Evolutionary conservation across 176 grass and related monocot species (phyloP).

Genomic region (Oryza meyeriana): DNA sequence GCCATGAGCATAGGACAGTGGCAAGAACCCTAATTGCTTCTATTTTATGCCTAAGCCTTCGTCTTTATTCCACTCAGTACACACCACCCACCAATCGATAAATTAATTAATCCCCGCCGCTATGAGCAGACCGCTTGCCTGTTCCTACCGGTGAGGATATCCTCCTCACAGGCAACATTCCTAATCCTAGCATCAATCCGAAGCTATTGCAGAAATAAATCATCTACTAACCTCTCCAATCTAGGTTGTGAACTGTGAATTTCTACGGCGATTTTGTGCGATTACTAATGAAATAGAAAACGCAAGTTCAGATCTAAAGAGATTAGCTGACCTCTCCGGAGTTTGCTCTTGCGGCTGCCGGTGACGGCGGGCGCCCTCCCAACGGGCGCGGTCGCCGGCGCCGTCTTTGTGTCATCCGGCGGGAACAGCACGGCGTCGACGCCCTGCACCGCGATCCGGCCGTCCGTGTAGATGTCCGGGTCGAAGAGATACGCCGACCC

Average conservation of each 20-base stretch:
- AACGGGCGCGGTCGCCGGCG: conserved; percentile 11
- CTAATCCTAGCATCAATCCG: neutral
- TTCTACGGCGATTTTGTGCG: neutral
- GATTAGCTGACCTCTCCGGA: conserved; percentile 71
- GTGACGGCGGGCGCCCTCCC: conserved; percentile 57
- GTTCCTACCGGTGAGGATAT: conserved; percentile 3
- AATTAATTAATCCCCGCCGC: conserved; percentile 37
- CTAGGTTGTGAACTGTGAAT: conserved; percentile 24
- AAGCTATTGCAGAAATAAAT: neutral
- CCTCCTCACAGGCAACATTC: conserved; percentile 39
- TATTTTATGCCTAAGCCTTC: conserved; percentile 28
- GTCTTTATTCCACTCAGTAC: conserved; percentile 38
- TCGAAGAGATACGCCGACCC: conserved; percentile 93
- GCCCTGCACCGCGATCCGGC: conserved; percentile 91
- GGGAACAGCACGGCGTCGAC: conserved; percentile 92
- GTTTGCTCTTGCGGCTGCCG: conserved; percentile 46
- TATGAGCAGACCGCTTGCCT: neutral
- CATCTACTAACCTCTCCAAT: conserved; percentile 12
- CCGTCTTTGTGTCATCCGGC: conserved; percentile 38
- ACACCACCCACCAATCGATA: conserved; percentile 31
- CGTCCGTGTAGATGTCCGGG: conserved; percentile 96
- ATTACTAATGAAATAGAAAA: neutral
- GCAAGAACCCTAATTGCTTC: conserved; percentile 41
- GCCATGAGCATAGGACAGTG: neutral
- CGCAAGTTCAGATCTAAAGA: conserved; percentile 35